Evolutionary conservation across 2,329 filamentous ascomycete genomes (phyloP).

Genomic region (Chaetomiaceae sp.): DNA sequence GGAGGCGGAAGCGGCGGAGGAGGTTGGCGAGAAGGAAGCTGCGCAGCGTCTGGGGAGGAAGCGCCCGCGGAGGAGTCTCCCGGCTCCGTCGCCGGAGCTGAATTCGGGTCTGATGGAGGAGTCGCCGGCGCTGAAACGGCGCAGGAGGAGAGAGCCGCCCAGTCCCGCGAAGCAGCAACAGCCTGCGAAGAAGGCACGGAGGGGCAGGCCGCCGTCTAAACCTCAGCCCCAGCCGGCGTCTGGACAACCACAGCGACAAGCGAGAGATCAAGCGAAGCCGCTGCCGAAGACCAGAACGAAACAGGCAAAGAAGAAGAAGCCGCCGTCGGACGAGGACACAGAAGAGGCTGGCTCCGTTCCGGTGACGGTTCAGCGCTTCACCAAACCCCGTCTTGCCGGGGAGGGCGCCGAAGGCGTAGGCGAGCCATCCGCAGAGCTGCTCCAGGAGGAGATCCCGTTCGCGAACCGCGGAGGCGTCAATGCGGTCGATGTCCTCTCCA

Average conservation of each 20-base stretch:
- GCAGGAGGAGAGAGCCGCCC: conserved; percentile 37
- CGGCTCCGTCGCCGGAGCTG: conserved; percentile 37
- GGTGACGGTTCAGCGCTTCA: conserved; percentile 57
- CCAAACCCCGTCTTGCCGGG: conserved; percentile 36
- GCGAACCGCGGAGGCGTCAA: conserved; percentile 51
- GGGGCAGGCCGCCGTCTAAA: conserved; percentile 14
- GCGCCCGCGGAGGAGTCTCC: conserved; percentile 34
- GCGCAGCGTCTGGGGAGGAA: conserved; percentile 39
- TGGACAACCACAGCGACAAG: conserved; percentile 8
- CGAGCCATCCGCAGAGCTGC: conserved; percentile 38
- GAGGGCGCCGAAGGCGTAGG: conserved; percentile 38
- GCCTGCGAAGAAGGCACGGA: conserved; percentile 17
- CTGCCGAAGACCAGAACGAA: conserved; percentile 9
- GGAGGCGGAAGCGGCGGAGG: conserved; percentile 35
- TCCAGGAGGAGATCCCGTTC: conserved; percentile 48
- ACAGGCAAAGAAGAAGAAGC: conserved; percentile 17
- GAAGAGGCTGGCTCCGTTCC: conserved; percentile 37
- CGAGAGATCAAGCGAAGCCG: conserved; percentile 5
- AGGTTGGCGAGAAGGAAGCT: conserved; percentile 39
- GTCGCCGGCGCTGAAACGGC: conserved; percentile 33
- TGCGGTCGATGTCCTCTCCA: conserved; percentile 54
- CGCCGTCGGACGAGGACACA: conserved; percentile 14
- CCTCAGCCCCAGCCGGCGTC: conserved; percentile 1
- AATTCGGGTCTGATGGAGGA: conserved; percentile 33
- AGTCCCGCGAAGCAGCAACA: conserved; percentile 36